These are phyloP conservation scores for Allium fistulosum DNA, from an alignment of 106 monocot species.

Conservation along the genomic window DNA sequence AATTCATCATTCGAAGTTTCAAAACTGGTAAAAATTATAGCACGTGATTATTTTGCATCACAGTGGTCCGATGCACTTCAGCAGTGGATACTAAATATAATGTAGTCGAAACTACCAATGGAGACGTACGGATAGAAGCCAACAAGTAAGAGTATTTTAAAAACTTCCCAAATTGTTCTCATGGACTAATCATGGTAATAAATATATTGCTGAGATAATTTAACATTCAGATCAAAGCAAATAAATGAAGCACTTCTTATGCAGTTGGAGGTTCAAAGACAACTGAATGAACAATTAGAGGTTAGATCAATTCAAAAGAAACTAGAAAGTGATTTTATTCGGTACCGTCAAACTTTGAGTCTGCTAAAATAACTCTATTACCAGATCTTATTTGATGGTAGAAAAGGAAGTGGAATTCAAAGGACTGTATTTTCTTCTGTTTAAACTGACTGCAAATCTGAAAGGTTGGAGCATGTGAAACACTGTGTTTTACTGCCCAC, in stretches of 20 bases:
- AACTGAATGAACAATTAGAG: constrained; percentile 89
- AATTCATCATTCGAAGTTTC: neutral
- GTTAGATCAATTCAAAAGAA: constrained; percentile 12
- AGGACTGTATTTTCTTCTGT: no score
- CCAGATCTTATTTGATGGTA: no score
- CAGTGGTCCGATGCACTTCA: constrained; percentile 13
- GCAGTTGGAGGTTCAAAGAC: constrained; percentile 90
- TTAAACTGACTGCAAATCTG: no score
- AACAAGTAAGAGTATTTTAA: constrained; percentile 51
- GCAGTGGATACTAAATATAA: constrained; percentile 36
- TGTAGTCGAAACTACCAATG: constrained; percentile 25
- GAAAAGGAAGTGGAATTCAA: no score
- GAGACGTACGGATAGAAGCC: constrained; percentile 23
- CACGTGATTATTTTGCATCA: neutral
- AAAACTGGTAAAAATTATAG: no score
- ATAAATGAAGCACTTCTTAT: constrained; percentile 87
- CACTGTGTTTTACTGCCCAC: no score
- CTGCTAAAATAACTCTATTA: no score
- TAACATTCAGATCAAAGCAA: constrained; percentile 48
- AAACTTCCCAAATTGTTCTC: no score
- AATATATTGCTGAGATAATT: neutral
- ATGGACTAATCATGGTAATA: no score
- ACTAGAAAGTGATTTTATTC: no score
- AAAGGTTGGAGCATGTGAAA: no score
- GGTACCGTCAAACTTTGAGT: no score